Base-by-base conservation (phyloP, 768 basidiomycete species). In the Lactarius psammicola region DNA sequence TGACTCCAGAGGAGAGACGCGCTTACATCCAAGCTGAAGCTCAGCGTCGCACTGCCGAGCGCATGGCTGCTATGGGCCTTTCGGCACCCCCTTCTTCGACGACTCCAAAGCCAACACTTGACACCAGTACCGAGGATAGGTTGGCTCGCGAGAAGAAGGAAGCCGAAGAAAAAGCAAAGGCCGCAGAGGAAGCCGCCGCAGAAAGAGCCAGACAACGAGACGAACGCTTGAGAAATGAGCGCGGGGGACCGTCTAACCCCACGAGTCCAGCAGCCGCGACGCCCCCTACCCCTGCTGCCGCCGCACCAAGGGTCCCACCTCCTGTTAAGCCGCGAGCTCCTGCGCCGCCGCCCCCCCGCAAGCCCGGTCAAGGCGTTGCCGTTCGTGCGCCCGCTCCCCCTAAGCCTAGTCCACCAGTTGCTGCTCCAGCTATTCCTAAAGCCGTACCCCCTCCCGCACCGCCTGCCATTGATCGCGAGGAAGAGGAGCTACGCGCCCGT, bases 101-200 rank as follows among this genome's bases (percentile, higher is more conserved):
- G 8, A 76, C 80, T 0, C 70, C 82, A 17, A 76, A 83, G 33
- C 74, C 85, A 8, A 76, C 80, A 15, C 79, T 95, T 11, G 95
- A 97, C 74, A 87, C 84, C 8, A 84, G 81, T 60, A 93, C 97
- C 3, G 90, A 94, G 73, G 91, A 95, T 69, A 80, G 95, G 11
- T 82, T 98, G 6, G 87, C 85, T 42, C 81, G 87, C 70, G 96
- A 98, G 72, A 91, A 89, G 80, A 87, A 84, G 73, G 96, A 97
- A 73, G 95, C 95, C 0, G 95, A 94, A 69, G 91, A 93, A 74
- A 93, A 91, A 75, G 85, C 84, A 0, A 83, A 80, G 63, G 78
- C 82, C 56, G 95, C 94, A 0, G 95, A 97, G 75, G 82, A 82
- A 68, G 87, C 90, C 70, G 89, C 90, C 2, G 89, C 89, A 69